A percentile compares a stretch with the other conserved stretches of the same genome.
Conservation (phyloP, 306 rosid species). For the Cercis canadensis region DNA sequence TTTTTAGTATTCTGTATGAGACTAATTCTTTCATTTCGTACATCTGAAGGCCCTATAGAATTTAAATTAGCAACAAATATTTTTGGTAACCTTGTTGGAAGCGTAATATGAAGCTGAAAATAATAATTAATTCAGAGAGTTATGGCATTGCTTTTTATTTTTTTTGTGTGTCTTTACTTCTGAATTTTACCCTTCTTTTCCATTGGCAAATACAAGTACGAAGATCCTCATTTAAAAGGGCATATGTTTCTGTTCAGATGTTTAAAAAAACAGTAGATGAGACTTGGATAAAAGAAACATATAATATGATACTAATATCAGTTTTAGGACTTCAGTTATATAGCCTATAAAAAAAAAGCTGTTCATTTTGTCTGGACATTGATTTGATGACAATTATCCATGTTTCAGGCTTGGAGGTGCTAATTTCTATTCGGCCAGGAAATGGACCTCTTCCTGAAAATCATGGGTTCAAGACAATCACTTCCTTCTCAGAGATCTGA, state of each 20-base stretch:
- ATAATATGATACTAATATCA: conserved; percentile 2
- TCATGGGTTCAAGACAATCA: conserved; percentile 81
- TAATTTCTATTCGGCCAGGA: conserved; percentile 85
- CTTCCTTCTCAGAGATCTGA: conserved; percentile 71
- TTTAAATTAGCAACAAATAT: too few species aligned
- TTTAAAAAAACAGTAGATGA: background rate
- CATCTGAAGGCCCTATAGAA: background rate
- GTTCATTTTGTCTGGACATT: conserved; percentile 14
- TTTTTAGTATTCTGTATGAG: background rate
- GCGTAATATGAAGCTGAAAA: background rate
- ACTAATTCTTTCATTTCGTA: background rate
- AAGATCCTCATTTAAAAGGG: background rate
- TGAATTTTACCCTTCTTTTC: background rate
- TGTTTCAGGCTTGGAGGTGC: conserved; percentile 79
- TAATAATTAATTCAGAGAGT: background rate
- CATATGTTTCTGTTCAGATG: background rate
- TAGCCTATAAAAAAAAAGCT: conserved; percentile 27
- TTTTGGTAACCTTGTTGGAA: background rate
- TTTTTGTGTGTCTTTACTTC: background rate
- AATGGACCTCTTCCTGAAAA: conserved; percentile 85
- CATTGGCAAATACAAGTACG: background rate
- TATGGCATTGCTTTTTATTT: background rate
- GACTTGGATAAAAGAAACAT: conserved; percentile 1
- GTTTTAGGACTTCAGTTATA: too few species aligned
- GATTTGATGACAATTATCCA: conserved; percentile 12